phyloP scores from a whole-genome alignment of 768 basidiomycete species.

The Podaxis sp. region DNA sequence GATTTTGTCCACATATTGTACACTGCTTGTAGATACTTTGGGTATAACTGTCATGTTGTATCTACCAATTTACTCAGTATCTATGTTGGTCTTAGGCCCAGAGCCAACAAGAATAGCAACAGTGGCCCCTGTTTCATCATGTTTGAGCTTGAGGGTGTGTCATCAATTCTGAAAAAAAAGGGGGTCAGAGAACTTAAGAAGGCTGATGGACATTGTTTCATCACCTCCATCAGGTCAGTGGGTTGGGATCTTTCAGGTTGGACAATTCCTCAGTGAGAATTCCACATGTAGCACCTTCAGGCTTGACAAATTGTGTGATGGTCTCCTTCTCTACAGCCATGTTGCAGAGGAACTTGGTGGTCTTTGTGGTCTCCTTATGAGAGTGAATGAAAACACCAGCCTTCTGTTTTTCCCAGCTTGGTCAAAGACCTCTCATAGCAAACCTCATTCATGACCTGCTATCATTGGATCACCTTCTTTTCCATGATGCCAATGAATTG shows the following conservation, averaged over 20 bases:
- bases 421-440: conserved; percentile 97
- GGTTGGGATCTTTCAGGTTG: conserved; percentile 74
- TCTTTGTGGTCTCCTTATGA: conserved; percentile 97
- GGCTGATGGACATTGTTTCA: conserved; percentile 22
- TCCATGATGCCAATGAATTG: conserved; percentile 96
- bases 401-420: conserved; percentile 87
- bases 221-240: conserved; percentile 34
- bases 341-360: conserved; percentile 90
- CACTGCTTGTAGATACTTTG: too few relatives aligned
- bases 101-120: conserved; percentile 33
- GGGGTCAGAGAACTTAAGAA: background rate
- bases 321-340: conserved; percentile 96
- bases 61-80: conserved; percentile 14
- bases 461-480: conserved; percentile 98
- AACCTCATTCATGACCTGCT: conserved; percentile 97
- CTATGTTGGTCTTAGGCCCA: conserved; percentile 40
- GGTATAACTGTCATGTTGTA: too few relatives aligned
- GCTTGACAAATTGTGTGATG: conserved; percentile 92
- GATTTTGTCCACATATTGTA: too few relatives aligned
- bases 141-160: conserved; percentile 36
- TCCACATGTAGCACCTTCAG: conserved; percentile 88
- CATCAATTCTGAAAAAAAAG: conserved; percentile 30
- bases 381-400: conserved; percentile 94
- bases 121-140: conserved; percentile 13
- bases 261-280: conserved; percentile 83